Conservation (phyloP, 1,139 yeast genomes). For the Candida sp. region DNA sequence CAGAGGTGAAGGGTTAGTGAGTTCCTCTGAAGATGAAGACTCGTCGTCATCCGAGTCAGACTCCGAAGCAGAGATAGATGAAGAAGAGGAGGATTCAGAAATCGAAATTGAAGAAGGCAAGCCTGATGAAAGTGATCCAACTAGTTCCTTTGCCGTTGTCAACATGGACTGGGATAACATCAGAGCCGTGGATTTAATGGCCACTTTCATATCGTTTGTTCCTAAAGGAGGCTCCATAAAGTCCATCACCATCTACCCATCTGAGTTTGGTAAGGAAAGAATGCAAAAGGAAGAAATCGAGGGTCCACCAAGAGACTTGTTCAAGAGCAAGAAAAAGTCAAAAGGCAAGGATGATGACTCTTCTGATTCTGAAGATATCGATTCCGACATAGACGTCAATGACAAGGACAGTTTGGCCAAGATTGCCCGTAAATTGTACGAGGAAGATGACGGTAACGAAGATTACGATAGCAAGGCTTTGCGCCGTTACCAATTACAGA, state of each 20-base stretch:
- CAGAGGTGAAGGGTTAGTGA: constrained; percentile 64
- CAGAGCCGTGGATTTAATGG: constrained; percentile 84
- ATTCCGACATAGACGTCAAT: constrained; percentile 49
- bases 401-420: constrained; percentile 47
- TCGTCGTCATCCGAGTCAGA: constrained; percentile 34
- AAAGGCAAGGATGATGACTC: constrained; percentile 5
- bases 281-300: constrained; percentile 89
- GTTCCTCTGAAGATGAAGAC: constrained; percentile 22
- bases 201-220: constrained; percentile 86
- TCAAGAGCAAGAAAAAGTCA: constrained; percentile 43
- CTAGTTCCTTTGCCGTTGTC: constrained; percentile 84
- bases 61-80: constrained; percentile 28
- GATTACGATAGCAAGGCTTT: constrained; percentile 74
- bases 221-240: constrained; percentile 75
- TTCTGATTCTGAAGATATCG: constrained; percentile 44
- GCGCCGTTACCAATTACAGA: constrained; percentile 84
- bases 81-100: constrained; percentile 52
- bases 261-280: constrained; percentile 93
- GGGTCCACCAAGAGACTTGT: constrained; percentile 92
- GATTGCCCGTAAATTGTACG: constrained; percentile 70
- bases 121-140: constrained; percentile 88
- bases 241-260: constrained; percentile 82
- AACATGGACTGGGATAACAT: constrained; percentile 98
- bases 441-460: constrained; percentile 72
- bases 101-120: constrained; percentile 57